Evolutionary conservation across 2,329 filamentous ascomycete species (phyloP).

Genomic region (Hirsutella rhossiliensis): DNA sequence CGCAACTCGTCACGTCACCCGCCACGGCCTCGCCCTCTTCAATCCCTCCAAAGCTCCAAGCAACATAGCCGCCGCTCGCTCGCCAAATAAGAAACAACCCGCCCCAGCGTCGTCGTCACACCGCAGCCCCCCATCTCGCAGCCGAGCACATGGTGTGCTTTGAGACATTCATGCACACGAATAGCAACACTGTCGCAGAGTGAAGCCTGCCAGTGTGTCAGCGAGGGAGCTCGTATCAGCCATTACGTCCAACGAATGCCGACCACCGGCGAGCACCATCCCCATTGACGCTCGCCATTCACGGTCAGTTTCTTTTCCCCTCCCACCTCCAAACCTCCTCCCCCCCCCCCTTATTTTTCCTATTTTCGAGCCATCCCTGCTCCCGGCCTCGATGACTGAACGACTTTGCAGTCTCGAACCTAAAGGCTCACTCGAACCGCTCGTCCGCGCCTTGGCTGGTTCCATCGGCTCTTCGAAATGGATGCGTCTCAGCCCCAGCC

Average conservation of each 20-base stretch:
- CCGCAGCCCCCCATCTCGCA: not conserved
- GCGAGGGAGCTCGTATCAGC: too few species aligned
- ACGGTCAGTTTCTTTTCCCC: not conserved
- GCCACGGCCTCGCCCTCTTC: not conserved
- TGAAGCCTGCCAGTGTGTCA: not conserved
- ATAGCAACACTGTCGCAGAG: not conserved
- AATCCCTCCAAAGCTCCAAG: too few species aligned
- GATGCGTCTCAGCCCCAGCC: constrained; percentile 13
- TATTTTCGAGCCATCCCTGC: not conserved
- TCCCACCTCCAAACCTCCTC: not conserved
- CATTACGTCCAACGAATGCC: too few species aligned
- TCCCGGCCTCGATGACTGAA: not conserved
- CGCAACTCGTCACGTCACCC: not conserved
- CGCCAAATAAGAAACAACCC: not conserved
- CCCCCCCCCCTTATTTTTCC: too few species aligned
- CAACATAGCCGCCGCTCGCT: too few species aligned
- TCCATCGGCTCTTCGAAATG: constrained; percentile 11
- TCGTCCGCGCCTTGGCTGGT: not conserved
- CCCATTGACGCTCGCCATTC: too few species aligned
- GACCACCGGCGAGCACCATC: too few species aligned
- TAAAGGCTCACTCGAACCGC: not conserved
- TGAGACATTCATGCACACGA: not conserved
- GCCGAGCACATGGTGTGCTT: not conserved
- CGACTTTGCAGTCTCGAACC: not conserved
- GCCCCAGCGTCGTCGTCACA: not conserved